Percentiles rank a stretch among this genome's conserved stretches.
Evolutionary conservation across 805 yeast genomes (phyloP).

Genomic region (Starmerella roubikii): DNA sequence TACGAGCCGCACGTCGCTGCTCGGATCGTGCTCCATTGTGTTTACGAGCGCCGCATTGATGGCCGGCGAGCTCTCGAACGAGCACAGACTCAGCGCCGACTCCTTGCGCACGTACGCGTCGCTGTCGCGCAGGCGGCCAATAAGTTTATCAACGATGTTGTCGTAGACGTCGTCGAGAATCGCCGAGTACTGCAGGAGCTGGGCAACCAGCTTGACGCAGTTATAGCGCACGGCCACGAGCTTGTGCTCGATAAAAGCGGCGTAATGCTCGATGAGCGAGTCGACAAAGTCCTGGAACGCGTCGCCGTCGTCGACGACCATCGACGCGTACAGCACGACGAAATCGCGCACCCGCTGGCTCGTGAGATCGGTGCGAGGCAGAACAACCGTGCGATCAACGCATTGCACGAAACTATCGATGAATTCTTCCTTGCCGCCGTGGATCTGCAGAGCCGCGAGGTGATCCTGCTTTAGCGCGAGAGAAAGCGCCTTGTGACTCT

Average conservation of each 20-base stretch:
- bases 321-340: slow-evolving; percentile 63
- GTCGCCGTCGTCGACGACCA: slow-evolving; percentile 55
- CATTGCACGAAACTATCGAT: slow-evolving; percentile 44
- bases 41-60: slow-evolving; percentile 25
- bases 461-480: slow-evolving; percentile 6
- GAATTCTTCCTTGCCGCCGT: slow-evolving; percentile 30
- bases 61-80: slow-evolving; percentile 46
- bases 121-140: slow-evolving; percentile 46
- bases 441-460: slow-evolving; percentile 1
- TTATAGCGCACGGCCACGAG: slow-evolving; percentile 69
- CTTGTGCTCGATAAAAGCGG: slow-evolving; percentile 67
- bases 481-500: slow-evolving; percentile 7
- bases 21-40: slow-evolving; percentile 57
- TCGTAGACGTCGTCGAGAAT: slow-evolving; percentile 61
- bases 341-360: slow-evolving; percentile 84
- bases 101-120: slow-evolving; percentile 72
- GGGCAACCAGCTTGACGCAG: slow-evolving; percentile 59
- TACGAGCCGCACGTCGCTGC: slow-evolving; percentile 80
- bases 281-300: slow-evolving; percentile 10
- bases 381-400: slow-evolving; percentile 49
- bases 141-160: slow-evolving; percentile 44
- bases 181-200: slow-evolving; percentile 60
- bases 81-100: slow-evolving; percentile 67
- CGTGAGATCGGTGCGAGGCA: slow-evolving; percentile 83
- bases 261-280: slow-evolving; percentile 24